phyloP scores from a whole-genome alignment of 306 rosid genomes.

The Phaseolus lunatus region DNA sequence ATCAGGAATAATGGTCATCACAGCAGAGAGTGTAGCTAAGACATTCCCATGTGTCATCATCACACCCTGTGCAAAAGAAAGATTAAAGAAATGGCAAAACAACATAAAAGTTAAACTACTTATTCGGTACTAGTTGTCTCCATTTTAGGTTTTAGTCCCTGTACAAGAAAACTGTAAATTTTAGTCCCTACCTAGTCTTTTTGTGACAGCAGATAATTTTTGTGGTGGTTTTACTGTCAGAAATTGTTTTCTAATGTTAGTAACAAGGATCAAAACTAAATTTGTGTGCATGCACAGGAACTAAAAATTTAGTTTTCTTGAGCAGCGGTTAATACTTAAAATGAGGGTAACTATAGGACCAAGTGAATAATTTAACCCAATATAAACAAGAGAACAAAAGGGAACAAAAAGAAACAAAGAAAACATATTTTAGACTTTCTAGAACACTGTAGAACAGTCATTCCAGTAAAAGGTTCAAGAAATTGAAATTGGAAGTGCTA shows the following conservation, averaged over 20 bases:
- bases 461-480: conserved; percentile 23
- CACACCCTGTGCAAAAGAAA: conserved; percentile 72
- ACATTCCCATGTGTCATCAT: conserved; percentile 95
- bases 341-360: not conserved
- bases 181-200: not conserved
- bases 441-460: not conserved
- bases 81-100: not conserved
- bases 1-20: conserved; percentile 88
- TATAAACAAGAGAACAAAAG: conserved; percentile 24
- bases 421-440: not conserved
- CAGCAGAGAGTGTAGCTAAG: conserved; percentile 85
- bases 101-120: not conserved
- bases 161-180: not conserved
- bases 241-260: not conserved
- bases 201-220: not conserved
- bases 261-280: not conserved
- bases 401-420: conserved; percentile 13
- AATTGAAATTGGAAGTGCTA: conserved; percentile 10
- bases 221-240: not conserved
- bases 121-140: not conserved
- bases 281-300: too few relatives aligned
- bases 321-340: not conserved
- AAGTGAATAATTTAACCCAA: not conserved
- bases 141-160: not conserved
- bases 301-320: not conserved